Base-by-base conservation (phyloP, 1,139 yeast species). In the Suhomyces bribrorum region DNA sequence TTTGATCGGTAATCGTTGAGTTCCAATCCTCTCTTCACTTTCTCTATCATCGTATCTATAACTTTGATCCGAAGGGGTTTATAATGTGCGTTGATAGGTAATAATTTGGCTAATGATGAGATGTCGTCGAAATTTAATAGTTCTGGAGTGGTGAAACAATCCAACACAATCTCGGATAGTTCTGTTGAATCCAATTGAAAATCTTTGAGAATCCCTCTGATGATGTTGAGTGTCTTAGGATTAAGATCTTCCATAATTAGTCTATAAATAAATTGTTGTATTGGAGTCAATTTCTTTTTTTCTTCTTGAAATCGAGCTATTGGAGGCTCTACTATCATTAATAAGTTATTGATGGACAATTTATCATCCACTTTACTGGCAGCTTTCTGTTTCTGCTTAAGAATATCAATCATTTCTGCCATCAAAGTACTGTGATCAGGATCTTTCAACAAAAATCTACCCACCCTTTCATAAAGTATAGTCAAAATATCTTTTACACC, bases 31-130 rank as follows among this genome's bases (percentile, higher is more conserved):
- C 80, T 57, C 7, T 75, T 67, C 12, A 86, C 72, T 23, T 72
- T 69, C 52, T 89, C 96, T 14, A 85, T 47, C 1, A 84, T 46
- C n/a, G 76, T 65, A 54, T 90, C 97, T 33, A 86, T 63, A 2
- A 81, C 75, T 31, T 53, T 54, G 1, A 74, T 62, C 3, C 65
- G 60, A 34, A 78, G 66, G 31, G 60, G 53, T 7, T 57, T 56
- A 17, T 66, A 56, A 14, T 76, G 46, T 6, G 22, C 9, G 2
- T 32, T 20, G 2, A 56, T 57, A 26, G 61, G 59, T 16, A 86
- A 58, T 5, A 85, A 53, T 30, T 60, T 59, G 0, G 89, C 81
- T 42, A 88, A 57, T 2, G 58, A 43, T 0, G 64, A 61, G 29
- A 85, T 67, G 45, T 75, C 73, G 34, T 79, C 84, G 54, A 76